A percentile compares a stretch with the other conserved stretches of the same genome.
Conservation (phyloP, 805 yeast genomes). For the Brettanomyces custersianus region DNA sequence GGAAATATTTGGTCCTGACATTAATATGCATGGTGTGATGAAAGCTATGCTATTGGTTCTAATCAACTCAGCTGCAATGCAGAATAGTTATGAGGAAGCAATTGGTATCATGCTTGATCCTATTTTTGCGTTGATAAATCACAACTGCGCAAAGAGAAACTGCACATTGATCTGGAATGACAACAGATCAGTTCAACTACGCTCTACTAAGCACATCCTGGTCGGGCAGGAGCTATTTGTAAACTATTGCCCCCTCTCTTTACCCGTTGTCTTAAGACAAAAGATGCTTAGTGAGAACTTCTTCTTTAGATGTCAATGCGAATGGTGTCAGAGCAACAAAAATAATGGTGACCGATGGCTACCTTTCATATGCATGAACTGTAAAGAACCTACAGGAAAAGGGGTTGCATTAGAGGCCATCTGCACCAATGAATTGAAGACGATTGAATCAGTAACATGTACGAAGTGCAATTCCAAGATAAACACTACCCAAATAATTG, state of each 20-base stretch:
- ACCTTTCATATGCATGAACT: constrained; percentile 18
- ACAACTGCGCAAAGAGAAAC: constrained; percentile 31
- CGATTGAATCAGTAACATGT: not conserved
- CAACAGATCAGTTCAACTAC: constrained; percentile 11
- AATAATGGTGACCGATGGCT: constrained; percentile 19
- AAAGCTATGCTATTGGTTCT: constrained; percentile 13
- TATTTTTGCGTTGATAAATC: constrained; percentile 29
- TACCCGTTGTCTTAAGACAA: constrained; percentile 24
- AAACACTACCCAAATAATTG: not conserved
- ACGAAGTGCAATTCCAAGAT: not conserved
- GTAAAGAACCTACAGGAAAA: constrained; percentile 8
- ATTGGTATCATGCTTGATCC: constrained; percentile 31
- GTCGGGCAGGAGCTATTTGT: constrained; percentile 23
- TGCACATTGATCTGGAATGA: constrained; percentile 16
- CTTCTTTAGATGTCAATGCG: constrained; percentile 28
- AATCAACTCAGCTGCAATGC: constrained; percentile 24
- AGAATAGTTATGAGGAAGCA: constrained; percentile 19
- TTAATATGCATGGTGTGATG: constrained; percentile 9
- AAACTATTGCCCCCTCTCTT: constrained; percentile 20
- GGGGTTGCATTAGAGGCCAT: not conserved
- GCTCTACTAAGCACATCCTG: constrained; percentile 13
- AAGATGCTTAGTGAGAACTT: constrained; percentile 21
- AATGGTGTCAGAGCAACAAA: constrained; percentile 14
- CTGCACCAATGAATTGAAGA: not conserved
- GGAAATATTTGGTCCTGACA: constrained; percentile 1